These are phyloP conservation scores for Coniosporium apollinis DNA, from an alignment of 495 filamentous ascomycete species.

Conservation along the genomic window DNA sequence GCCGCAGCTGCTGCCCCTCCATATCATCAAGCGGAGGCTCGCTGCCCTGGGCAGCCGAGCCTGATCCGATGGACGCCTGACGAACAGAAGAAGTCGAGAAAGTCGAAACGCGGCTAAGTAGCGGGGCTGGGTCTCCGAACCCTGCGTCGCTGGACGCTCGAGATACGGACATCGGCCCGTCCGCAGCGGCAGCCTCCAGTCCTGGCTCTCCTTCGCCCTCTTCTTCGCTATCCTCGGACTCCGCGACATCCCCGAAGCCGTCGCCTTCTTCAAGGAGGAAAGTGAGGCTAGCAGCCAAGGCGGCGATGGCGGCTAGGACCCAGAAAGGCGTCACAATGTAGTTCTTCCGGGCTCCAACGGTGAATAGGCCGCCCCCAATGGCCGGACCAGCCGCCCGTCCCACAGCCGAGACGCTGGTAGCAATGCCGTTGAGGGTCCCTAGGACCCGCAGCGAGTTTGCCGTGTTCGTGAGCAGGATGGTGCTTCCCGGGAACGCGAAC, in stretches of 20 bases:
- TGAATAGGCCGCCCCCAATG: conserved; percentile 23
- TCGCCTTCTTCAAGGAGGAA: no score
- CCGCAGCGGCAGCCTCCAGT: no score
- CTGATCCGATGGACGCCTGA: not conserved
- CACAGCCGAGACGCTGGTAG: conserved; percentile 59
- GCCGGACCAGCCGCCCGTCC: conserved; percentile 67
- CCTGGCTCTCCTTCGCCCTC: no score
- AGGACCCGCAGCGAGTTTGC: conserved; percentile 56
- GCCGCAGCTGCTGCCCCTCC: not conserved
- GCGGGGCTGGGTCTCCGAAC: not conserved
- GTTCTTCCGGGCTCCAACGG: conserved; percentile 49
- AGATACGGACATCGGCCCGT: no score
- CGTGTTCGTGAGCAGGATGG: conserved; percentile 82
- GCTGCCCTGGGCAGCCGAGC: not conserved
- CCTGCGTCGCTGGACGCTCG: conserved; percentile 4
- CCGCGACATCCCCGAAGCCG: no score
- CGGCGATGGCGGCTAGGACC: no score
- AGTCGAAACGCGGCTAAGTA: conserved; percentile 2
- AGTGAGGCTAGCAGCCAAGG: no score
- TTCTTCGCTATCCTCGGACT: no score
- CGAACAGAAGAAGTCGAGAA: not conserved
- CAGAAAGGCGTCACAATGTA: conserved; percentile 62
- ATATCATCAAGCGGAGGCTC: not conserved
- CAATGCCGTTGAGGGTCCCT: conserved; percentile 80
- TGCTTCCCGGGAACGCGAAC: conserved; percentile 72